Conservation (phyloP, 2,329 filamentous ascomycete genomes). For the Drechslerella dactyloides region DNA sequence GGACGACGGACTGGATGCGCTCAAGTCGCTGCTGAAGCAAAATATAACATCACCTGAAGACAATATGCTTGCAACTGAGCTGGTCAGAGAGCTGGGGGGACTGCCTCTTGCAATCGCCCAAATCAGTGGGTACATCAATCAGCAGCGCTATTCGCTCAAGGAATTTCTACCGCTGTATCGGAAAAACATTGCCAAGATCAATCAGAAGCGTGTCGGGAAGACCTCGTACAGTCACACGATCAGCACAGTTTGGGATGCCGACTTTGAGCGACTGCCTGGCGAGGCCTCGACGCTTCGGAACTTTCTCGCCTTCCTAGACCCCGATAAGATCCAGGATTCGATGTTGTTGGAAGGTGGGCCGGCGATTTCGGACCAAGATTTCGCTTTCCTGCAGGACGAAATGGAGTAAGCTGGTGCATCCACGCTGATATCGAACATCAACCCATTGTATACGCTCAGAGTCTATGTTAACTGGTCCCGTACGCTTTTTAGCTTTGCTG, state of each 20-base stretch:
- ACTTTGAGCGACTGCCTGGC: conserved; percentile 53
- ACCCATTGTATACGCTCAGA: neutral
- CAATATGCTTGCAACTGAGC: conserved; percentile 45
- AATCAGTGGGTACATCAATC: conserved; percentile 56
- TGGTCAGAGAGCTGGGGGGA: conserved; percentile 54
- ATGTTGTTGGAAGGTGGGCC: conserved; percentile 52
- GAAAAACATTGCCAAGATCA: conserved; percentile 55
- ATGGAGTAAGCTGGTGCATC: conserved; percentile 54
- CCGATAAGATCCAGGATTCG: conserved; percentile 55
- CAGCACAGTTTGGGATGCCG: conserved; percentile 56
- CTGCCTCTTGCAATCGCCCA: conserved; percentile 56
- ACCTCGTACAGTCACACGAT: conserved; percentile 56
- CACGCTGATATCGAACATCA: neutral
- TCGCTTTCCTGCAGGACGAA: conserved; percentile 55
- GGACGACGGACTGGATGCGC: conserved; percentile 25
- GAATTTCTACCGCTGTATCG: conserved; percentile 56
- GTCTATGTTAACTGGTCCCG: neutral
- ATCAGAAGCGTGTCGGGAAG: conserved; percentile 52
- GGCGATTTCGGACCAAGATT: conserved; percentile 47
- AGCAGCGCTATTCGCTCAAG: conserved; percentile 53
- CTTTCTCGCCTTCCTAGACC: conserved; percentile 55
- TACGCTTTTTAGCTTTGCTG: conserved; percentile 44
- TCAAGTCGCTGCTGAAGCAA: conserved; percentile 22
- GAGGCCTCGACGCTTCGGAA: conserved; percentile 53
- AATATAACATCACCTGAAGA: conserved; percentile 29